Conservation (phyloP, 2,329 filamentous ascomycete species). For the Hansfordia pulvinata region DNA sequence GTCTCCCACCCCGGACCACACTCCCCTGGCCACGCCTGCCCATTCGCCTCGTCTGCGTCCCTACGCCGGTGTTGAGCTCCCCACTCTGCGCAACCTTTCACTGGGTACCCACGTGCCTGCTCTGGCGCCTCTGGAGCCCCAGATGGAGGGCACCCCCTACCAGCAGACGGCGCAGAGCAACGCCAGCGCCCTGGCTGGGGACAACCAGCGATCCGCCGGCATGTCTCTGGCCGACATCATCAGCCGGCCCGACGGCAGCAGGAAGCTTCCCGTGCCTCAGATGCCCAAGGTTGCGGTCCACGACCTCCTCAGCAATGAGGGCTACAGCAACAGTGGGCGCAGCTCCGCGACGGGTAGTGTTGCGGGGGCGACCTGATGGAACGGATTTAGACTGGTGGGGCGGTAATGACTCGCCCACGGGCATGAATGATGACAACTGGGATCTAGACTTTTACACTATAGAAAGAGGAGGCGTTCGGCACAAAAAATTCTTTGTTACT, state of each 20-base stretch:
- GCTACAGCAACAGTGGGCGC: conserved; percentile 58
- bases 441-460: conserved; percentile 1
- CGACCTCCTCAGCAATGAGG: conserved; percentile 59
- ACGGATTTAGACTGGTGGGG: conserved; percentile 22
- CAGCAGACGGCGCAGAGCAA: conserved; percentile 32
- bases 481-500: too few relatives aligned
- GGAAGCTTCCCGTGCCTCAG: conserved; percentile 84
- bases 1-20: conserved; percentile 92
- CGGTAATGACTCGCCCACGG: conserved; percentile 6
- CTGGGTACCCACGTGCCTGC: conserved; percentile 42
- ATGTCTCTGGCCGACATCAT: conserved; percentile 88
- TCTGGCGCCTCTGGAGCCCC: conserved; percentile 44
- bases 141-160: conserved; percentile 29
- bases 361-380: conserved; percentile 58
- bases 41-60: conserved; percentile 87
- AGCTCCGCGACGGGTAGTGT: conserved; percentile 69
- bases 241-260: conserved; percentile 69
- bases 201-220: too few relatives aligned
- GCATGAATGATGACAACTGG: conserved; percentile 16
- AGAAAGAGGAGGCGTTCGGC: too few relatives aligned
- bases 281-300: conserved; percentile 82
- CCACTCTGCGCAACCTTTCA: conserved; percentile 60
- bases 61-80: conserved; percentile 67
- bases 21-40: conserved; percentile 91
- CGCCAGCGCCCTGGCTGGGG: too few relatives aligned